Evolutionary conservation across 2,329 filamentous ascomycete species (phyloP), one percentile per base, ranked within the genome.

Genomic region (Fusarium sp.): DNA sequence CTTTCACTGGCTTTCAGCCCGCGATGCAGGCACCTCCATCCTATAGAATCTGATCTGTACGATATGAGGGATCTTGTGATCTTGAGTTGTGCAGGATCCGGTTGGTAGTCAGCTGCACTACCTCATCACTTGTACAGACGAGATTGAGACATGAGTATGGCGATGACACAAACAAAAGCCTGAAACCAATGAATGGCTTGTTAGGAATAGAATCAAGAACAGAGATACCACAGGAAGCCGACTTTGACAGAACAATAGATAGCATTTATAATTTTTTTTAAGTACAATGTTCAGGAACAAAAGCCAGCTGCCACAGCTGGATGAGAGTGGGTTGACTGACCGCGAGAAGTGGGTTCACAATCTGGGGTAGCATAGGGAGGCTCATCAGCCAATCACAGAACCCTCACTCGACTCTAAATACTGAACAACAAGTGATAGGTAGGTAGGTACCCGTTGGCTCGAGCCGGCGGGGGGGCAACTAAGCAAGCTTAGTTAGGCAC

Each of bases 1-100:
- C 62, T 20, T 79, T 77, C 66, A 73, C 71, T 47, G 77, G 76
- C 49, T 53, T 79, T 31, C 69, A 74, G 49, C 77, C 76, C 6
- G 69, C 72, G 27, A 66, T 48, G n/a, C 43, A 53, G 20, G 41
- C 58, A 15, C 67, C 67, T 36, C 54, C 59, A 21, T 51, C 55
- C 7, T 69, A 46, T n/a, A 18, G 29, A 11, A 20, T 9, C 31
- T 14, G 21, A 11, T 39, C 31, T 48, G 23, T 43, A 36, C 23
- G 35, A 39, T 31, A 20, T 39, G 11, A 11, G 17, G 25, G 36
- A 62, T 43, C 48, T 48, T 45, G 51, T 69, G 65, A 51, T 66
- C 31, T 27, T 17, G 43, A 27, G 33, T 35, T 54, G 35, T 33
- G 43, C 27, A 51, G 29, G 37, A 66, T 25, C 39, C 17, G 31